Evolutionary conservation across 371 early-diverging fungal genomes (phyloP), one percentile per base, ranked within the genome.

Genomic region (Funneliformis caledonium): DNA sequence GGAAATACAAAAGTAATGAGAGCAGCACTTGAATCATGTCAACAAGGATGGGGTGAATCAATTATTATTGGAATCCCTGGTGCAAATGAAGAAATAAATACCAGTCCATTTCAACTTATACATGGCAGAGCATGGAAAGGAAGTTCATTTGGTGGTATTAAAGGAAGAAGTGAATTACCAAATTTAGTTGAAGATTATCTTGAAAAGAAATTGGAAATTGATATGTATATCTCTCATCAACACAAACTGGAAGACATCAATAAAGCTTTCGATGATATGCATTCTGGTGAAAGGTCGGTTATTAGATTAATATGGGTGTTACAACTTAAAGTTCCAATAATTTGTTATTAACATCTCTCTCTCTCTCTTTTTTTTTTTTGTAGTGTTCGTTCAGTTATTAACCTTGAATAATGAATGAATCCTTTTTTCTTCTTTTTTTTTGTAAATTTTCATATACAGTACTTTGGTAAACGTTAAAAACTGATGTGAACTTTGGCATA

Each of bases 141-240:
- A 12, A 92, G 93, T 69, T 97, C 98, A 4, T 98, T 98, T 84
- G 98, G 98, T 81, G 98, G 98, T 68, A 93, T 97, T 83, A 98
- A 97, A 90, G 98, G 98, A 64, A 89, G 97, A 75, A 88, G 94
- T 8, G 97, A 98, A 85, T 88, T 98, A 83, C 97, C 97, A 2
- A 92, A 89, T 10, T 89, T 96, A 69, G 97, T 98, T 37, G 87
- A 96, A 81, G 90, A 93, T 82, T 98, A 98, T 83, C 72, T 95
- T 76, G 85, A 90, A 65, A 94, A 94, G 75, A 86, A 92, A 84
- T 88, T 98, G 70, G 96, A 96, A 88, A 90, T 98, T 79, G 98
- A 98, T 83, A 94, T 94, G 81, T 94, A 92, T 84, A 91, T 97
- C 83, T 97, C 98, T 43, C 94, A 97, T 85, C 89, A 87, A 74